phyloP scores from a whole-genome alignment of 495 filamentous ascomycete genomes.

The Xylaria venustula region DNA sequence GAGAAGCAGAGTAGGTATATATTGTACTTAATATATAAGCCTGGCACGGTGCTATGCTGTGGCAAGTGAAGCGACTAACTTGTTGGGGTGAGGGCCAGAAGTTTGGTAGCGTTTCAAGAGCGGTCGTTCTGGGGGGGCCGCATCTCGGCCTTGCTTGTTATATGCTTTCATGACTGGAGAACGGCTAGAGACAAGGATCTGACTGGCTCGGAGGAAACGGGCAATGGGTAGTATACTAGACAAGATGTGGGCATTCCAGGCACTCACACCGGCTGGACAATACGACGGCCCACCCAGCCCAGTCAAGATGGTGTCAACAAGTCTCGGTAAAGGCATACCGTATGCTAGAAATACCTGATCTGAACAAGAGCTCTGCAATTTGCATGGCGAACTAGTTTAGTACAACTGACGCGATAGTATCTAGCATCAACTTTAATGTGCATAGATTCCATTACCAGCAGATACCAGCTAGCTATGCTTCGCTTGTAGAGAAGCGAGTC shows the following conservation, averaged over 20 bases:
- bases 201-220: constrained; percentile 16
- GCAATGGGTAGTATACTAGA: constrained; percentile 15
- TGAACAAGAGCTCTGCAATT: not conserved
- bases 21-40: constrained; percentile 35
- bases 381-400: not conserved
- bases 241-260: constrained; percentile 18
- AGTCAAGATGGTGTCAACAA: constrained; percentile 5
- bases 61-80: constrained; percentile 12
- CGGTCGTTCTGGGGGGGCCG: constrained; percentile 10
- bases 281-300: constrained; percentile 16
- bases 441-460: no score
- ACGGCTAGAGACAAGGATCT: constrained; percentile 21
- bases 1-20: constrained; percentile 25
- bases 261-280: constrained; percentile 13
- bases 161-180: constrained; percentile 28
- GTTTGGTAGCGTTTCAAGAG: constrained; percentile 25
- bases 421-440: no score
- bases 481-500: not conserved
- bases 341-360: not conserved
- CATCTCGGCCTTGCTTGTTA: constrained; percentile 26
- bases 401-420: not conserved
- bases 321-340: constrained; percentile 1
- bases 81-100: constrained; percentile 18
- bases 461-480: no score
- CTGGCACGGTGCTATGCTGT: constrained; percentile 20